Evolutionary conservation across 169 alveolate genomes (phyloP).

Genomic region (Plasmodium fragile): DNA sequence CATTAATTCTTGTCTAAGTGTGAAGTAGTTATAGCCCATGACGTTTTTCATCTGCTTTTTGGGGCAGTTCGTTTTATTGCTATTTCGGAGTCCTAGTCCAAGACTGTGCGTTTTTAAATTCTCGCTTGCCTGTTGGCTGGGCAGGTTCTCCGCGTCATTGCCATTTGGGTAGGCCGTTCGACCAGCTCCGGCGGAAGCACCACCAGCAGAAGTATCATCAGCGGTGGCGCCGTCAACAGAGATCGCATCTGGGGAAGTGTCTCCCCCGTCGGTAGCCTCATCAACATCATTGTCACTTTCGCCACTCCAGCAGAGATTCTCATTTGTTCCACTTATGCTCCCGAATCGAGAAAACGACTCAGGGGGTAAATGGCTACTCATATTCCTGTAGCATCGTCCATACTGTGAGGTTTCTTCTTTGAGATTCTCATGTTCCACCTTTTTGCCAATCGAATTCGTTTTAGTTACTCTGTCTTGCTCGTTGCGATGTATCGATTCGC

Average conservation of each 20-base stretch:
- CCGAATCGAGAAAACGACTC: neutral
- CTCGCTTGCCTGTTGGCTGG: neutral
- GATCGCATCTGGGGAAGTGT: neutral
- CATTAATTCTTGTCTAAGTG: conserved; percentile 27
- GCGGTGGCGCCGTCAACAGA: neutral
- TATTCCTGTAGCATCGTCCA: neutral
- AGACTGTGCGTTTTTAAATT: neutral
- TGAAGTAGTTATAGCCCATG: conserved; percentile 54
- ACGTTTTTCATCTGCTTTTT: conserved; percentile 28
- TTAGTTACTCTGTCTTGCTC: neutral
- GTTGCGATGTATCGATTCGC: neutral
- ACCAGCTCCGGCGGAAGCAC: neutral
- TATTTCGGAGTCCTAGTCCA: neutral
- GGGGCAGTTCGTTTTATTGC: neutral
- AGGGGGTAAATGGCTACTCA: neutral
- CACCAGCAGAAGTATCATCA: neutral
- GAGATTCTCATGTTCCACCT: neutral
- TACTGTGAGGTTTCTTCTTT: neutral
- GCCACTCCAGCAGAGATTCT: neutral
- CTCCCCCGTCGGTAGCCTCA: neutral
- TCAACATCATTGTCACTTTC: neutral
- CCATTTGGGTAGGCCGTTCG: neutral
- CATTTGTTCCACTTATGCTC: neutral
- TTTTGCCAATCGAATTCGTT: neutral
- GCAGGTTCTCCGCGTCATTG: neutral